Conservation (phyloP, 2,329 filamentous ascomycete species). For the Aspergillus sp. region DNA sequence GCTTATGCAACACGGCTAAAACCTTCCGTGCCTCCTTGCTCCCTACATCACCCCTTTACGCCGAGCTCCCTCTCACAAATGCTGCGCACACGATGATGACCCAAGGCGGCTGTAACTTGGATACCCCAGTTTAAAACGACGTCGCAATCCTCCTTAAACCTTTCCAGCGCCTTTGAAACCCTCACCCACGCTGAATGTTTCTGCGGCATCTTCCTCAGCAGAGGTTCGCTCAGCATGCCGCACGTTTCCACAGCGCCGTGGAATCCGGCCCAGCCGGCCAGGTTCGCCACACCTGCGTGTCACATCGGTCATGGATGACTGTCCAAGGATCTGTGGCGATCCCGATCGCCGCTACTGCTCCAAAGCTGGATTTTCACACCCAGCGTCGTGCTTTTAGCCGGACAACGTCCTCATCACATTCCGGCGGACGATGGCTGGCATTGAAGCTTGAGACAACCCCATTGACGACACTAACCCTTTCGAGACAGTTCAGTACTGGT, state of each 20-base stretch:
- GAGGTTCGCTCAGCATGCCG: constrained; percentile 35
- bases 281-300: constrained; percentile 32
- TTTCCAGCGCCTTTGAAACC: constrained; percentile 10
- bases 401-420: constrained; percentile 19
- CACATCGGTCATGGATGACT: constrained; percentile 32
- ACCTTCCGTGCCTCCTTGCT: background rate
- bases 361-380: constrained; percentile 4
- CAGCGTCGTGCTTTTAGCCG: constrained; percentile 5
- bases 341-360: constrained; percentile 14
- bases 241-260: constrained; percentile 28
- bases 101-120: background rate
- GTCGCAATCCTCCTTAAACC: background rate
- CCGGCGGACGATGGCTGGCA: constrained; percentile 14
- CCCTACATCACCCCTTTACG: background rate
- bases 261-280: constrained; percentile 27
- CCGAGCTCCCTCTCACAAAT: background rate
- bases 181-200: constrained; percentile 37
- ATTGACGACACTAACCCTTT: constrained; percentile 4
- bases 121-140: background rate
- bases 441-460: constrained; percentile 18
- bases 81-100: constrained; percentile 6
- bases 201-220: constrained; percentile 26
- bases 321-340: constrained; percentile 34
- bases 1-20: background rate
- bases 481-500: constrained; percentile 5